Conservation (phyloP, 768 basidiomycete species). For the Suillus decipiens region DNA sequence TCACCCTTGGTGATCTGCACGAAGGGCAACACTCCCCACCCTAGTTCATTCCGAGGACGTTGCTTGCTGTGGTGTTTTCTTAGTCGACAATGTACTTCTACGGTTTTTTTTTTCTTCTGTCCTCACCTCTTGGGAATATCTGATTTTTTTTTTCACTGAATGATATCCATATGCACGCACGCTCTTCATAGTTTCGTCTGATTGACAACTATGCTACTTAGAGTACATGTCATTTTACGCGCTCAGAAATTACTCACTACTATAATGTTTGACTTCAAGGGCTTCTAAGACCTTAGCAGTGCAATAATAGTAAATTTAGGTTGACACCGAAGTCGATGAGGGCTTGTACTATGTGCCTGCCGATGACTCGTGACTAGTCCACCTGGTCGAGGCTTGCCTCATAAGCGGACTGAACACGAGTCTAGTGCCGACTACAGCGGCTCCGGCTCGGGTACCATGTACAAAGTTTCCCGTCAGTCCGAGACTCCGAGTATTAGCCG, state of each 20-base stretch:
- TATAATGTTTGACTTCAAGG: slow-evolving; percentile 23
- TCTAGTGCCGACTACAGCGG: neutral
- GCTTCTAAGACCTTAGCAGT: neutral
- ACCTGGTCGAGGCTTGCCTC: too few relatives aligned
- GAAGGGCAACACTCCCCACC: slow-evolving; percentile 32
- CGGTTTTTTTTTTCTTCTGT: slow-evolving; percentile 19
- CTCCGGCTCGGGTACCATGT: neutral
- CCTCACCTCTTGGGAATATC: neutral
- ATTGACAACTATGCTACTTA: slow-evolving; percentile 17
- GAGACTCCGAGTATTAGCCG: neutral
- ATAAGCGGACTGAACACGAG: too few relatives aligned
- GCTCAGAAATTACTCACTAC: slow-evolving; percentile 23
- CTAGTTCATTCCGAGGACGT: slow-evolving; percentile 13
- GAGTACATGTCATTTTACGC: slow-evolving; percentile 22
- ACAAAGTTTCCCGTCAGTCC: slow-evolving; percentile 2
- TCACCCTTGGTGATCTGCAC: slow-evolving; percentile 48
- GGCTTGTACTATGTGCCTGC: neutral
- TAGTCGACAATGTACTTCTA: slow-evolving; percentile 16
- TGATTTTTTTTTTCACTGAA: slow-evolving; percentile 4
- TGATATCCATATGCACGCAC: slow-evolving; percentile 34
- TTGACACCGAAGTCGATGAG: neutral
- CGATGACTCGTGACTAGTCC: too few relatives aligned
- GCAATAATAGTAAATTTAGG: neutral
- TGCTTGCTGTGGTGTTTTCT: slow-evolving; percentile 6
- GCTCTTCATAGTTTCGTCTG: slow-evolving; percentile 6